Percentiles rank a stretch among this genome's conserved stretches.
These are phyloP conservation scores for Thymus quinquecostatus DNA, from an alignment of 257 asterid species.

Conservation along the genomic window DNA sequence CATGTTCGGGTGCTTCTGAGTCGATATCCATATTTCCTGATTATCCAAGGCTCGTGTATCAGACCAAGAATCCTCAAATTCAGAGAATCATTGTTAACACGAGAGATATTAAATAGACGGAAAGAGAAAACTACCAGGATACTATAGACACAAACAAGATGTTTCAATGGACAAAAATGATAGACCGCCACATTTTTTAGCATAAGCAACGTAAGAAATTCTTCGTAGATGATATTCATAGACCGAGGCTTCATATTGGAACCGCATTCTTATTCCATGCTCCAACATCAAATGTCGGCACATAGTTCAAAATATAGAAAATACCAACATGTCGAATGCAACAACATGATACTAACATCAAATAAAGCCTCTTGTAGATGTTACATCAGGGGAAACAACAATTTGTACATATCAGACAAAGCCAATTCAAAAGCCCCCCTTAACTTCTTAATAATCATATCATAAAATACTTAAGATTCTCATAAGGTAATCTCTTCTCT, in stretches of 20 bases:
- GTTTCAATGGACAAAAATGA: not conserved
- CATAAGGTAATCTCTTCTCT: not conserved
- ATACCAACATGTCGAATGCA: not conserved
- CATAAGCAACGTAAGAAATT: not conserved
- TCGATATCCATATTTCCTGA: slow-evolving; percentile 47
- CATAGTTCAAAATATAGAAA: not conserved
- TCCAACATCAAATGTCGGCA: not conserved
- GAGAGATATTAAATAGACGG: not conserved
- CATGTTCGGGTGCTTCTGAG: slow-evolving; percentile 40
- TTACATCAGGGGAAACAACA: not conserved
- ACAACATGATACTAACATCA: not conserved
- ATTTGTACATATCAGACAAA: not conserved
- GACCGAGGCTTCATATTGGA: not conserved
- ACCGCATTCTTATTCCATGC: not conserved
- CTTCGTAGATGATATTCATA: not conserved
- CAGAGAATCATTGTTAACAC: not conserved
- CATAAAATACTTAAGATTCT: not conserved
- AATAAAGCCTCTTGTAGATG: not conserved
- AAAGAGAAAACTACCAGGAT: not conserved
- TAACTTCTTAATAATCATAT: not conserved
- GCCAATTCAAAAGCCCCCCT: no score
- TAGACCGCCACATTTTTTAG: not conserved
- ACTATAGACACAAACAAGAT: not conserved
- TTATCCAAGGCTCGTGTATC: slow-evolving; percentile 10
- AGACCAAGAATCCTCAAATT: slow-evolving; percentile 27